Evolutionary conservation across 164 flowering plant genomes (phyloP), one percentile per base, ranked within the genome.

Genomic region (Magnolia changhungtana): DNA sequence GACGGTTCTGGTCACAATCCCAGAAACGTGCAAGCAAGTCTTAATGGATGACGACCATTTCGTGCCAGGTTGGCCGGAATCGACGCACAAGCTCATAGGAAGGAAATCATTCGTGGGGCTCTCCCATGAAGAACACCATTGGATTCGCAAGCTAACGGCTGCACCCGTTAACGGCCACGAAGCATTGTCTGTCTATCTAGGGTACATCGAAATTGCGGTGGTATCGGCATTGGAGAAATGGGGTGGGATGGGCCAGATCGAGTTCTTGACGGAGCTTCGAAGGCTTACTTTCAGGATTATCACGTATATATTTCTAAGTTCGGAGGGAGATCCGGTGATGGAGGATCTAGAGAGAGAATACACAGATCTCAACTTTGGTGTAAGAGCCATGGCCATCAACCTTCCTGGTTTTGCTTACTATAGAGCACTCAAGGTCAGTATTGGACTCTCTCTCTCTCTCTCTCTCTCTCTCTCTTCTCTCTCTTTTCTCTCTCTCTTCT

Each of bases 381-480:
- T 94, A 63, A 79, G 98, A 83, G 91, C 99, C 73, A 88, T 94
- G 94, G 92, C 98, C 0, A 91, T 96, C 72, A 90, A 93, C 79
- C 18, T 94, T 9, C 99, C 98, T 1, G 98, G 98, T 63, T 96
- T 96, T 75, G 91, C 98, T 24, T 96, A 89, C 77, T 76, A 93
- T 70, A 87, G 78, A 72, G 98, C 98, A 24, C 87, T 93, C 71
- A 96, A 94, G 98, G 99, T 92, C 8, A 73, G 61, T 58, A 55
- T 0, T 37, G 45, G 45, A 5, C 45, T 2, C 45, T 37, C 45
- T 37, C 45, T 37, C 45, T 37, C 45, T 37, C 45, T 37, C 45
- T 37, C 45, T 37, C 45, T 37, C 45, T 37, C 45, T 37, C 45
- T 37, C 31, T 29, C 31, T 29, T n/a, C 45, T 2, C 45, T 37